Percentiles rank a stretch among this genome's conserved stretches.
phyloP scores from a whole-genome alignment of 768 basidiomycete genomes.

The Lanmaoa pseudosensibilis region DNA sequence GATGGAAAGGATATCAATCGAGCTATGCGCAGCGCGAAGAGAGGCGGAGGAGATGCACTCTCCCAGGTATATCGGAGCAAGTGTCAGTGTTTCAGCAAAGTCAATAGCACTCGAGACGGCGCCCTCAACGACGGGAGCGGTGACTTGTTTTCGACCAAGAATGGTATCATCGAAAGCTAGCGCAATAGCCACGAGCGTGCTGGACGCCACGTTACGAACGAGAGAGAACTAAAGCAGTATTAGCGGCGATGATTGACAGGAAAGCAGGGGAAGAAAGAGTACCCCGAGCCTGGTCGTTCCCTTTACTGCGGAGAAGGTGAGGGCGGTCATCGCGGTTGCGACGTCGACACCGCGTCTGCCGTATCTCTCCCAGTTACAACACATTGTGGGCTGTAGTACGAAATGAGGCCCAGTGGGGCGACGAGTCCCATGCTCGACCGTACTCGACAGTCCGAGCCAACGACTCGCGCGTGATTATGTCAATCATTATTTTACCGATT shows the following conservation, averaged over 20 bases:
- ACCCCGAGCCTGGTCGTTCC: conserved; percentile 69
- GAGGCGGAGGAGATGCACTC: conserved; percentile 79
- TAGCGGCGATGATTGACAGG: conserved; percentile 5
- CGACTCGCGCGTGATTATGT: conserved; percentile 22
- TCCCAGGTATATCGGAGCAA: conserved; percentile 71
- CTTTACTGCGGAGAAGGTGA: conserved; percentile 70
- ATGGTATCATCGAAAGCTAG: conserved; percentile 63
- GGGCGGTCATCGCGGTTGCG: conserved; percentile 59
- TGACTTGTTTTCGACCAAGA: conserved; percentile 59
- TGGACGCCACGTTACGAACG: conserved; percentile 58
- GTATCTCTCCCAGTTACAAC: conserved; percentile 40
- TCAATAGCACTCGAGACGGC: conserved; percentile 62
- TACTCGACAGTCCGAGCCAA: background rate
- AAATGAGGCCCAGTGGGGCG: conserved; percentile 8
- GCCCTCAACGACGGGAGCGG: conserved; percentile 55
- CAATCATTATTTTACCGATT: background rate
- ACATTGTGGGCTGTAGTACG: conserved; percentile 22
- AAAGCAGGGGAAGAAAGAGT: conserved; percentile 27
- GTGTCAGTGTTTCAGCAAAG: conserved; percentile 67
- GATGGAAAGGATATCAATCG: conserved; percentile 69
- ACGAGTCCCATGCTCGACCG: conserved; percentile 23
- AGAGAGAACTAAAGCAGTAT: conserved; percentile 60
- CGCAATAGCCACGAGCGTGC: conserved; percentile 58
- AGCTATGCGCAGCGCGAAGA: conserved; percentile 69
- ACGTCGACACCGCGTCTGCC: conserved; percentile 63